A percentile compares a stretch with the other conserved stretches of the same genome.
phyloP scores from a whole-genome alignment of 441 rosid genomes.

The Croton setiger region DNA sequence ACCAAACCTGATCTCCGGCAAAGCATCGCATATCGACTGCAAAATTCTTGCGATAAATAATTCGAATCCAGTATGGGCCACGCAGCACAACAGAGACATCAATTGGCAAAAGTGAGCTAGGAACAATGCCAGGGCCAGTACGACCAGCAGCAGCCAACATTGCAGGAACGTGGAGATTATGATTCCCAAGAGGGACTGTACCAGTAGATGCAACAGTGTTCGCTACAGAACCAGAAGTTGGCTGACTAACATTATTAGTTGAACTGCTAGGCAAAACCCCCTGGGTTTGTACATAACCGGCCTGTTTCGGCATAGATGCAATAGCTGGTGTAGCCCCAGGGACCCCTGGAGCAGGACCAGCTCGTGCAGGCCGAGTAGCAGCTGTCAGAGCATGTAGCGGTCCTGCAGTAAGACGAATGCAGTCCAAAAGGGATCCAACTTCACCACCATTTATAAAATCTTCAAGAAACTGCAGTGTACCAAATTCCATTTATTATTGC shows the following conservation, averaged over 20 bases:
- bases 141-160: conserved; percentile 81
- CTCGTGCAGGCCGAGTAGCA: conserved; percentile 98
- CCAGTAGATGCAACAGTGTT: conserved; percentile 44
- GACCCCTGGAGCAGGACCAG: conserved; percentile 66
- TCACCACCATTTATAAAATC: conserved; percentile 95
- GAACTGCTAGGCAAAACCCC: conserved; percentile 47
- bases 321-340: conserved; percentile 47
- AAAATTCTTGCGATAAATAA: conserved; percentile 92
- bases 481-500: conserved; percentile 6
- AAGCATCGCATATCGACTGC: conserved; percentile 99
- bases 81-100: conserved; percentile 99
- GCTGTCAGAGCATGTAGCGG: conserved; percentile 96
- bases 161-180: conserved; percentile 60
- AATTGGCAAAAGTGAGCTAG: conserved; percentile 92
- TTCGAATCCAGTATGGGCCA: conserved; percentile 97
- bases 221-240: conserved; percentile 41
- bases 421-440: conserved; percentile 91
- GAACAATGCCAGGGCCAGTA: conserved; percentile 97
- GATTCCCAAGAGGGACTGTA: conserved; percentile 56
- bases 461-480: conserved; percentile 66
- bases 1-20: conserved; percentile 99
- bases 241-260: conserved; percentile 43
- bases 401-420: conserved; percentile 93
- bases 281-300: conserved; percentile 57
- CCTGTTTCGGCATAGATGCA: conserved; percentile 59